Conservation (phyloP, 2,329 filamentous ascomycete species). For the Madurella fahalii region DNA sequence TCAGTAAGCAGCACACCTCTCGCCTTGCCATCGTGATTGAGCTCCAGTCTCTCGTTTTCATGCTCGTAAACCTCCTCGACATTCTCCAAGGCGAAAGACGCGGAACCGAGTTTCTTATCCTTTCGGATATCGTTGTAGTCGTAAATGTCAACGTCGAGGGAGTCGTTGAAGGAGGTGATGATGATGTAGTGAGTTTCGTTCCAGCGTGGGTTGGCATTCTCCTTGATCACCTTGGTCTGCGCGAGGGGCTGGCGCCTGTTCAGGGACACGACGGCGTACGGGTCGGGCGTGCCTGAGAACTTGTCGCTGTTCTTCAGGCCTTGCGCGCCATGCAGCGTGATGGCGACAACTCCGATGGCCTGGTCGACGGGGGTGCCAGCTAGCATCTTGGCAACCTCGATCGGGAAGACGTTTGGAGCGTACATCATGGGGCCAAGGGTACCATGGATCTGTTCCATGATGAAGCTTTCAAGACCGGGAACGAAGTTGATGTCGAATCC, state of each 20-base stretch:
- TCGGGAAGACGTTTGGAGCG: conserved; percentile 92
- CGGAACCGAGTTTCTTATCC: conserved; percentile 88
- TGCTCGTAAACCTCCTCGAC: conserved; percentile 72
- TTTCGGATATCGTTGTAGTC: conserved; percentile 97
- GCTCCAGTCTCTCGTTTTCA: conserved; percentile 80
- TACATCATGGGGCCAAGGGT: conserved; percentile 98
- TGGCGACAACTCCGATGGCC: conserved; percentile 86
- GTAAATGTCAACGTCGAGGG: conserved; percentile 77
- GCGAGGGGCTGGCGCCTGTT: conserved; percentile 79
- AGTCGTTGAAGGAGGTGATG: conserved; percentile 83
- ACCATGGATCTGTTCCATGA: conserved; percentile 91
- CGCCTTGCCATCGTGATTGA: conserved; percentile 77
- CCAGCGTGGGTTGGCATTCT: conserved; percentile 86
- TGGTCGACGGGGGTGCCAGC: conserved; percentile 91
- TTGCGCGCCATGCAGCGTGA: conserved; percentile 86
- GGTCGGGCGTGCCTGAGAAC: conserved; percentile 86
- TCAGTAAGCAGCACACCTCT: conserved; percentile 78
- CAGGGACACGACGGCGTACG: conserved; percentile 79
- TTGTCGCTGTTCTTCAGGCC: conserved; percentile 94
- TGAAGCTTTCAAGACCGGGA: conserved; percentile 87
- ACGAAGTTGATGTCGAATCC: conserved; percentile 99
- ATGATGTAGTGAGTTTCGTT: conserved; percentile 97
- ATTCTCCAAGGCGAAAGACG: conserved; percentile 79
- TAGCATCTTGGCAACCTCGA: conserved; percentile 97
- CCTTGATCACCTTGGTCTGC: conserved; percentile 81